Evolutionary conservation across 257 asterid species (phyloP).

Genomic region (Ilex asprella): DNA sequence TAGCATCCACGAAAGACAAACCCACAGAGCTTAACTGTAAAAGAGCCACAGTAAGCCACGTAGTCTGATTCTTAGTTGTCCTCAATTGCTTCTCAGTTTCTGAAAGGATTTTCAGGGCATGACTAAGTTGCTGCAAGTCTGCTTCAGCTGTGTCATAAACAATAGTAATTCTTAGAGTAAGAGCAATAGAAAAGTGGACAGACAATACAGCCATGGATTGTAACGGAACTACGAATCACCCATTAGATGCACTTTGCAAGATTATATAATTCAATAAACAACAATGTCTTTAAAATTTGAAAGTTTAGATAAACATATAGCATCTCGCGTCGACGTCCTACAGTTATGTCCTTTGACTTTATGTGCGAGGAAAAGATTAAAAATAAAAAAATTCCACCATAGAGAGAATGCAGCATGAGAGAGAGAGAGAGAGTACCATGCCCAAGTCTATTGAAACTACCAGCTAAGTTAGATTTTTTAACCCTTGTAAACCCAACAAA

Average conservation of each 20-base stretch:
- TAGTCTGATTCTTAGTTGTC: conserved; percentile 63
- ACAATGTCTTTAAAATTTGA: neutral
- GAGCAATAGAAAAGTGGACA: neutral
- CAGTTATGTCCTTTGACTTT: too few relatives aligned
- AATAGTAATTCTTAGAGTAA: conserved; percentile 6
- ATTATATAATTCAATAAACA: neutral
- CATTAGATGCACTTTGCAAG: neutral
- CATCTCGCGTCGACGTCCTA: neutral
- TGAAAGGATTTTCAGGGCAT: conserved; percentile 71
- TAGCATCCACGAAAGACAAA: conserved; percentile 25
- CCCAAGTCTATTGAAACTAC: too few relatives aligned
- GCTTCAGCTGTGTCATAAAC: conserved; percentile 50
- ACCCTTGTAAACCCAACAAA: too few relatives aligned
- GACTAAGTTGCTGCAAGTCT: conserved; percentile 63
- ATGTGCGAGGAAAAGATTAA: too few relatives aligned
- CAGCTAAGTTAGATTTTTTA: too few relatives aligned
- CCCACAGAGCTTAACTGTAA: conserved; percentile 63
- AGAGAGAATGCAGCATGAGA: too few relatives aligned
- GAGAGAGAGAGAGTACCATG: too few relatives aligned
- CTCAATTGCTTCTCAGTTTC: conserved; percentile 85
- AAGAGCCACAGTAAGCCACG: conserved; percentile 79
- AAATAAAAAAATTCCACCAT: too few relatives aligned
- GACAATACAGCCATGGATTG: neutral
- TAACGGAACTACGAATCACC: neutral
- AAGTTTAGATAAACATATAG: neutral